Evolutionary conservation across 2,329 filamentous ascomycete species (phyloP).

Genomic region (Sclerotinia trifoliorum): DNA sequence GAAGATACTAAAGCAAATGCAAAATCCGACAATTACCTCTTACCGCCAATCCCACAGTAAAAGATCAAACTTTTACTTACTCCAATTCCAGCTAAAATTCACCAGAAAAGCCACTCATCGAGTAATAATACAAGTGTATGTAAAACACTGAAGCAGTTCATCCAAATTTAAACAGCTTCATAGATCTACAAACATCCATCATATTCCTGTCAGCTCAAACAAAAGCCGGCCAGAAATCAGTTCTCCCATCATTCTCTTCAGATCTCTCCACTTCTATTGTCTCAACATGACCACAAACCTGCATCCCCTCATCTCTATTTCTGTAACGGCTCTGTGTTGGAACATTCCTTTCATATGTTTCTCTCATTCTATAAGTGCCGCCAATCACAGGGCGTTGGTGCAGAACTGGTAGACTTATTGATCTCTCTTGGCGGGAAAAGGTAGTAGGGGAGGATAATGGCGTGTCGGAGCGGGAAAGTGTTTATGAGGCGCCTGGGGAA

Average conservation of each 20-base stretch:
- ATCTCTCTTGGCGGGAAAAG: background rate
- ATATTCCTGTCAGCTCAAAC: background rate
- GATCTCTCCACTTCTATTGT: background rate
- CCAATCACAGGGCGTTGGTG: background rate
- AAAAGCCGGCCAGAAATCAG: conserved; percentile 6
- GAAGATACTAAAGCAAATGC: background rate
- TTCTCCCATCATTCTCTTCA: background rate
- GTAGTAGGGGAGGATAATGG: background rate
- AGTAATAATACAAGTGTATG: background rate
- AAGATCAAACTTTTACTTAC: background rate
- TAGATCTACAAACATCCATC: background rate
- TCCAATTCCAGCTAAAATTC: background rate
- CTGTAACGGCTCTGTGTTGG: background rate
- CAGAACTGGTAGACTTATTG: background rate
- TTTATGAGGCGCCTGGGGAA: background rate
- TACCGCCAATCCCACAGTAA: background rate
- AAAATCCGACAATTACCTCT: background rate
- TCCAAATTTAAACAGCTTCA: background rate
- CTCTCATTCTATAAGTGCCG: background rate
- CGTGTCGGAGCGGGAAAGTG: background rate
- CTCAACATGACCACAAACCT: background rate
- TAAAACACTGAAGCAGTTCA: no score
- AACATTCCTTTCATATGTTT: background rate
- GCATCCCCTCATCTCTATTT: background rate
- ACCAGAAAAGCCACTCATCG: background rate